phyloP scores from a whole-genome alignment of 345 rosid genomes.

The Sisymbrium irio region DNA sequence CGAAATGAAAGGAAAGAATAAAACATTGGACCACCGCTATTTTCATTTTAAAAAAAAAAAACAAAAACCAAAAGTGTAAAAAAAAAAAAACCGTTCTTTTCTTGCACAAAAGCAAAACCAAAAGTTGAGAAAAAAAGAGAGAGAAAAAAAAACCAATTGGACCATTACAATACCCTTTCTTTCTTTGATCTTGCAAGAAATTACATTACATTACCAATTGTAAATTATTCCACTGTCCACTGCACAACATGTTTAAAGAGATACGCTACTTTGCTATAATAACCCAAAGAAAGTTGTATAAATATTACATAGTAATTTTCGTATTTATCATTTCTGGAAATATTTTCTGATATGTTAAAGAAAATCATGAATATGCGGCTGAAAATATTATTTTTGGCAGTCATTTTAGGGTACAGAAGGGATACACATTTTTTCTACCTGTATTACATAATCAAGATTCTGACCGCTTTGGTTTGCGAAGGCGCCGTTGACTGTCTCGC shows the following conservation, averaged over 20 bases:
- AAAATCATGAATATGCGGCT: not conserved
- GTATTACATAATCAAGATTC: constrained; percentile 53
- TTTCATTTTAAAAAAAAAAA: no score
- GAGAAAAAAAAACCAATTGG: not conserved
- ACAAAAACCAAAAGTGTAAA: no score
- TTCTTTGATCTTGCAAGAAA: not conserved
- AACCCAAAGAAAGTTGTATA: not conserved
- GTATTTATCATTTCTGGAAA: not conserved
- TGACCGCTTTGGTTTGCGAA: constrained; percentile 64
- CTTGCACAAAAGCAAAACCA: no score
- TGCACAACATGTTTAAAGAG: no score
- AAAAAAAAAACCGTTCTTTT: no score
- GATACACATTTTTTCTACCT: constrained; percentile 62
- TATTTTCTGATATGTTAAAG: not conserved
- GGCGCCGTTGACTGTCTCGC: constrained; percentile 70
- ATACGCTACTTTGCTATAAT: no score
- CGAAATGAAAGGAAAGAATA: no score
- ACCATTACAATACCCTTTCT: not conserved
- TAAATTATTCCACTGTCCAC: no score
- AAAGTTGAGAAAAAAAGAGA: no score
- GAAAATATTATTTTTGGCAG: constrained; percentile 42
- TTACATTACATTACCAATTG: no score
- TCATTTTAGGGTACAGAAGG: constrained; percentile 68
- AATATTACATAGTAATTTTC: not conserved
- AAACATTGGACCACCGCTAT: no score